Conservation (phyloP, 164 flowering plant genomes). For the Nymphaea thermarum region DNA sequence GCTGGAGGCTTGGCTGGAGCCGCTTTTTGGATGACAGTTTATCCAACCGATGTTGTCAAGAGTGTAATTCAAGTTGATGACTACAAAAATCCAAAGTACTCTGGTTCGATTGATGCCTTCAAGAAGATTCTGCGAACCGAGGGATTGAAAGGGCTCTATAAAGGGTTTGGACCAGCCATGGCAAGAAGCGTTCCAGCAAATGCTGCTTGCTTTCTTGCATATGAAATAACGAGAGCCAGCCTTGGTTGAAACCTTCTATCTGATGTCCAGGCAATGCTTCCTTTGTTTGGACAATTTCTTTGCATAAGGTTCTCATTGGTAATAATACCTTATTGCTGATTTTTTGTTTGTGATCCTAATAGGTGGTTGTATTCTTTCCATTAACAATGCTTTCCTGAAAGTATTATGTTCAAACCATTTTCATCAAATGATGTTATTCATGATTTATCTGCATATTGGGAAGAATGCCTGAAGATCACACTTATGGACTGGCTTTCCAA, state of each 20-base stretch:
- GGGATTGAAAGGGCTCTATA: slow-evolving; percentile 78
- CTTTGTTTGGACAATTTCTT: neutral
- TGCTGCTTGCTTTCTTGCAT: slow-evolving; percentile 96
- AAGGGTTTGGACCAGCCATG: slow-evolving; percentile 98
- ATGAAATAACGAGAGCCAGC: slow-evolving; percentile 77
- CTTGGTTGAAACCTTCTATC: slow-evolving; percentile 35
- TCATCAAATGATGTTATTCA: no score
- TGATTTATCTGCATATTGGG: no score
- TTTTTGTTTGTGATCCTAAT: neutral
- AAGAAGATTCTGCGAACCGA: slow-evolving; percentile 58
- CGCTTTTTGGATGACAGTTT: slow-evolving; percentile 75
- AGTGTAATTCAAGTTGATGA: slow-evolving; percentile 90
- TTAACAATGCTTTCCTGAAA: neutral
- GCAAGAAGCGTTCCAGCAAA: slow-evolving; percentile 92
- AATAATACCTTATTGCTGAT: neutral
- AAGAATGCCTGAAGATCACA: no score
- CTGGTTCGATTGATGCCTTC: slow-evolving; percentile 79
- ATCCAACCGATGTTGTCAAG: slow-evolving; percentile 92
- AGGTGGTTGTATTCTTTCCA: neutral
- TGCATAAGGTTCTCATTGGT: neutral
- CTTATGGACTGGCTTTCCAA: no score
- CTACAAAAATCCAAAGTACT: slow-evolving; percentile 70
- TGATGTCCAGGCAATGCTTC: neutral
- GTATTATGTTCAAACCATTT: no score
- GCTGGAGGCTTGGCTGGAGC: slow-evolving; percentile 97